A percentile compares a stretch with the other conserved stretches of the same genome.
These are phyloP conservation scores for Cutaneotrichosporon cutaneum DNA, from an alignment of 1,284 basidiomycete species.

Conservation along the genomic window DNA sequence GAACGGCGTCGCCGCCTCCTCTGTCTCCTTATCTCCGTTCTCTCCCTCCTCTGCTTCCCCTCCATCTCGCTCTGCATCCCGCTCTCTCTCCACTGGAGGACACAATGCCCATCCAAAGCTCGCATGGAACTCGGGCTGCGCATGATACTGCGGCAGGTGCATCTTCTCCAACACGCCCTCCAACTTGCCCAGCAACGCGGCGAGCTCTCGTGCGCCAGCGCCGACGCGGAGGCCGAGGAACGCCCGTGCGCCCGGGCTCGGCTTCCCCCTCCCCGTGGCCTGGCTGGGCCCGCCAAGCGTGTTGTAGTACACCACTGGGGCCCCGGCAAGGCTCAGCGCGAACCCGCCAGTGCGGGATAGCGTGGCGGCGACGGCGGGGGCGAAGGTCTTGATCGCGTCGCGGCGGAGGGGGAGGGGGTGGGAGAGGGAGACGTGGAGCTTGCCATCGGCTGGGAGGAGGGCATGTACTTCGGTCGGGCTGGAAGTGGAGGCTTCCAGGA, in stretches of 20 bases:
- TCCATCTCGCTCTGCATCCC: no score
- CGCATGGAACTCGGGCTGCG: slow-evolving; percentile 48
- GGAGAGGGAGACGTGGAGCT: slow-evolving; percentile 49
- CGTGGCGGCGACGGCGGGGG: background rate
- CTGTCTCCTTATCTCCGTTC: background rate
- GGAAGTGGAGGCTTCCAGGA: slow-evolving; percentile 10
- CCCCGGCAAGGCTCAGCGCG: slow-evolving; percentile 29
- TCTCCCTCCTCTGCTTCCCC: background rate
- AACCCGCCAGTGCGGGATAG: slow-evolving; percentile 17
- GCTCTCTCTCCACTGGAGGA: no score
- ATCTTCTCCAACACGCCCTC: slow-evolving; percentile 36
- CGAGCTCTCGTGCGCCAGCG: slow-evolving; percentile 41
- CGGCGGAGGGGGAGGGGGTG: slow-evolving; percentile 48
- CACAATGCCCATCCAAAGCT: slow-evolving; percentile 48
- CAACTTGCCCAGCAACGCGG: slow-evolving; percentile 29
- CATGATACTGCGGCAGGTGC: slow-evolving; percentile 46
- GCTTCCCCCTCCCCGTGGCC: background rate
- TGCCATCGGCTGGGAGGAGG: slow-evolving; percentile 11
- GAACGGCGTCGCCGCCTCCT: background rate
- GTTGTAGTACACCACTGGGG: slow-evolving; percentile 38
- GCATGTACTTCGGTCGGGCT: slow-evolving; percentile 27
- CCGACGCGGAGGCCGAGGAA: slow-evolving; percentile 49
- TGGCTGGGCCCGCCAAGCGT: slow-evolving; percentile 3
- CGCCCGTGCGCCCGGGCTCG: slow-evolving; percentile 34
- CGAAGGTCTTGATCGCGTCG: slow-evolving; percentile 1